phyloP scores from a whole-genome alignment of 768 basidiomycete genomes.

The Albatrellus ellisii region DNA sequence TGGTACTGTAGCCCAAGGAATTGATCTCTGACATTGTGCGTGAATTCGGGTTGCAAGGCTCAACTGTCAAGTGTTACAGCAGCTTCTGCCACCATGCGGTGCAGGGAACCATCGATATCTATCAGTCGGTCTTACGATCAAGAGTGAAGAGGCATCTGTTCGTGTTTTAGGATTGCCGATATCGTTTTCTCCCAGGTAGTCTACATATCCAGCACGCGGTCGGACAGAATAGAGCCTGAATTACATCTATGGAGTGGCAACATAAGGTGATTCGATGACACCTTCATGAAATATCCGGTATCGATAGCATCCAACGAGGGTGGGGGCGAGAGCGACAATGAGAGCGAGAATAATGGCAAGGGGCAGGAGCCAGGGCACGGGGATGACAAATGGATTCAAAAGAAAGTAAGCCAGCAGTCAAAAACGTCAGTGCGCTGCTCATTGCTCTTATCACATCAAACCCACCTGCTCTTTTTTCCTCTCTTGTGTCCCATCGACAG shows the following conservation, averaged over 20 bases:
- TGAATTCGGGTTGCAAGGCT: constrained; percentile 56
- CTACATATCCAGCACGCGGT: constrained; percentile 42
- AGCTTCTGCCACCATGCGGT: constrained; percentile 11
- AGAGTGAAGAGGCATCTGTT: constrained; percentile 13
- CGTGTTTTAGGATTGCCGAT: too few species aligned
- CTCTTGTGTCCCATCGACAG: too few species aligned
- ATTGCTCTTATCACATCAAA: too few species aligned
- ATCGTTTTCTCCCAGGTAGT: constrained; percentile 25
- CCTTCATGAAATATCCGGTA: too few species aligned
- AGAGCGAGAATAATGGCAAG: neutral
- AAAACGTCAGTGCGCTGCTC: too few species aligned
- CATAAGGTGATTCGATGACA: constrained; percentile 10
- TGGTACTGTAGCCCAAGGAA: constrained; percentile 81
- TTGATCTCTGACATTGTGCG: constrained; percentile 71
- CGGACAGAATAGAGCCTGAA: constrained; percentile 40
- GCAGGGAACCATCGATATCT: too few species aligned
- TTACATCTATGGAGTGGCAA: constrained; percentile 40
- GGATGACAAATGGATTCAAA: too few species aligned
- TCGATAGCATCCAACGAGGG: too few species aligned
- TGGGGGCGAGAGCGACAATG: too few species aligned
- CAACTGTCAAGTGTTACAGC: constrained; percentile 19
- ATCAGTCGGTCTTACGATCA: constrained; percentile 18
- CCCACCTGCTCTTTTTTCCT: too few species aligned
- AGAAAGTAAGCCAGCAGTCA: too few species aligned
- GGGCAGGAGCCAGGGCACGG: too few species aligned